Base-by-base conservation (phyloP, 2,329 filamentous ascomycete species). In the Cadophora sp. region DNA sequence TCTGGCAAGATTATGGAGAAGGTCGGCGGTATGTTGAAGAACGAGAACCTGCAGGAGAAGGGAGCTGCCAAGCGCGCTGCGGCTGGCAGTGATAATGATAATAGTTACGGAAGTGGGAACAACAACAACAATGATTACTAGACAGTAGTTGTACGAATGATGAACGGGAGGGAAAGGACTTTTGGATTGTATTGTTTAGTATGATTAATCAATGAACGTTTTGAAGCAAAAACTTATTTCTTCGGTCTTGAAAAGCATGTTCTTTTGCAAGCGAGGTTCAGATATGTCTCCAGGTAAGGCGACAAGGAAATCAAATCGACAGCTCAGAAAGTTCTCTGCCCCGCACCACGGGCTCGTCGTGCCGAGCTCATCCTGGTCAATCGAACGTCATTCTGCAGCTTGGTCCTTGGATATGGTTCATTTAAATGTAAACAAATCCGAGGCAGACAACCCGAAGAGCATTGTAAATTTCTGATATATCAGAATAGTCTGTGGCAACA, bases 1-100 rank as follows among this genome's bases (percentile, higher is more conserved):
- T 64, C 86, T 26, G 87, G 87, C 58, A 88, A 86, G 79, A 66
- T 89, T 27, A 79, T 89, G 77, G 85, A 90, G 79, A 89, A 87
- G 81, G 84, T 83, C 6, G 86, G 86, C 9, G 76, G 78, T 14
- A 73, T 84, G 61, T 72, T 89, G 69, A 78, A 83, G 64, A 86
- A 81, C 72, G 79, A 83, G 19, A 79, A 78, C 53, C 66, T 88
- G 14, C 80, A 79, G 65, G 77, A 83, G 72, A 85, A 84, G 78
- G 87, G 86, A 4, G 77, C 78, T 8, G 79, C 78, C 73, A 87
- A 84, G 83, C 81, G 86, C 62, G 82, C 83, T 68, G 79, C 75
- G 19, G 77, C 77, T 50, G 79, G 78, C 5, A 71, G 72, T 46
- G 68, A 76, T 5, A 71, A 72, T 48, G 68, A 76, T 65, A 70